Conservation (phyloP, 345 rosid species). For the Dovyalis caffra region DNA sequence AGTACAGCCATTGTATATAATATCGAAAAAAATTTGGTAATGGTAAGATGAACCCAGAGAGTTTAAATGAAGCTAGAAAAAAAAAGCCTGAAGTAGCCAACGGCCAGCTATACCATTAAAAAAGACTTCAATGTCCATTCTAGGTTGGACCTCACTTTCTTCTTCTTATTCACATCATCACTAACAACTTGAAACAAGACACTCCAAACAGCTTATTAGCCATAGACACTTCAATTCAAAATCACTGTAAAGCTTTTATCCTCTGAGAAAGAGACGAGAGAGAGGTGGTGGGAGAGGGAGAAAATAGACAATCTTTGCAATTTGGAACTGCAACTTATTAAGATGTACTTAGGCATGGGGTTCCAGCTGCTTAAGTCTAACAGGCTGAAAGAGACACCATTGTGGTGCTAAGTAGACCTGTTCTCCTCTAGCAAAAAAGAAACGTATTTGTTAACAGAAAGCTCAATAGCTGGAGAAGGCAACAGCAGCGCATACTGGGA, state of each 20-base stretch:
- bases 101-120: not conserved
- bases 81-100: not conserved
- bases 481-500: not conserved
- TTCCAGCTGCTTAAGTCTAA: not conserved
- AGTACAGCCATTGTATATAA: not conserved
- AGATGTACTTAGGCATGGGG: not conserved
- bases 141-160: not conserved
- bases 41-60: not conserved
- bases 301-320: not conserved
- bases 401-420: not conserved
- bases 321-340: not conserved
- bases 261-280: not conserved
- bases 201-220: slow-evolving; percentile 3
- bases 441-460: not conserved
- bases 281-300: not conserved
- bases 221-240: not conserved
- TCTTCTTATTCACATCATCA: not conserved
- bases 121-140: not conserved
- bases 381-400: not conserved
- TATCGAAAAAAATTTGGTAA: not conserved
- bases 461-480: not conserved
- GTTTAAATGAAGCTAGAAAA: not conserved
- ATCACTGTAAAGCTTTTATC: not conserved
- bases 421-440: not conserved
- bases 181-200: not conserved